These are phyloP conservation scores for Aspergillus thermomutatus DNA, from an alignment of 2,329 filamentous ascomycete genomes.

Conservation along the genomic window DNA sequence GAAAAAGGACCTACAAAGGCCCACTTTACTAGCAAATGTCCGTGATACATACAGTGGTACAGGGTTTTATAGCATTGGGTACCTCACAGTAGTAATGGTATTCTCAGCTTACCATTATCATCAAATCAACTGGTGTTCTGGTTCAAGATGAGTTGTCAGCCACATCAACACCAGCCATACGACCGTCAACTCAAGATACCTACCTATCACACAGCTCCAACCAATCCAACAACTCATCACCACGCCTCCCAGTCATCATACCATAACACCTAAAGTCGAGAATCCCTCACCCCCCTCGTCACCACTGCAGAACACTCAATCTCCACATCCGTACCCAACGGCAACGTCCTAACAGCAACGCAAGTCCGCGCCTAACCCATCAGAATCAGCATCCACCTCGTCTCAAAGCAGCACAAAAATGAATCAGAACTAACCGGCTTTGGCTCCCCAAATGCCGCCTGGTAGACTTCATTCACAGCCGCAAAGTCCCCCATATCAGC, in stretches of 20 bases:
- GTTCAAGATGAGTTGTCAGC: background rate
- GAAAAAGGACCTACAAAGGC: conserved; percentile 13
- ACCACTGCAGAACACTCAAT: conserved; percentile 50
- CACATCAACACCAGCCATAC: too few relatives aligned
- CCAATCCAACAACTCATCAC: background rate
- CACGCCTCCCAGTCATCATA: background rate
- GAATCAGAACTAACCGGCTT: conserved; percentile 23
- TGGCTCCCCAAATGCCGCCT: conserved; percentile 21
- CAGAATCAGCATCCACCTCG: background rate
- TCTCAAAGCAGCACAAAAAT: background rate
- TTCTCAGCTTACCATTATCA: background rate
- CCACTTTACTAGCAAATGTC: conserved; percentile 8
- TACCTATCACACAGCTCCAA: background rate
- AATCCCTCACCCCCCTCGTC: conserved; percentile 14
- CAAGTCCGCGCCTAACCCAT: conserved; percentile 36
- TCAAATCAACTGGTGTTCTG: too few relatives aligned
- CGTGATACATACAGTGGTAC: background rate
- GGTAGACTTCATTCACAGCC: conserved; percentile 77
- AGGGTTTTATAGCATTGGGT: background rate
- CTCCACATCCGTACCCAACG: conserved; percentile 51
- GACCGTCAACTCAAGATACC: background rate
- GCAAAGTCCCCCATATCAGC: conserved; percentile 62
- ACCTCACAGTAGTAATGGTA: too few relatives aligned
- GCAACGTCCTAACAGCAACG: conserved; percentile 51
- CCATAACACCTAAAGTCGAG: conserved; percentile 14